Evolutionary conservation across 2,329 filamentous ascomycete genomes (phyloP), one percentile per base, ranked within the genome.

Genomic region (Helotiales sp.): DNA sequence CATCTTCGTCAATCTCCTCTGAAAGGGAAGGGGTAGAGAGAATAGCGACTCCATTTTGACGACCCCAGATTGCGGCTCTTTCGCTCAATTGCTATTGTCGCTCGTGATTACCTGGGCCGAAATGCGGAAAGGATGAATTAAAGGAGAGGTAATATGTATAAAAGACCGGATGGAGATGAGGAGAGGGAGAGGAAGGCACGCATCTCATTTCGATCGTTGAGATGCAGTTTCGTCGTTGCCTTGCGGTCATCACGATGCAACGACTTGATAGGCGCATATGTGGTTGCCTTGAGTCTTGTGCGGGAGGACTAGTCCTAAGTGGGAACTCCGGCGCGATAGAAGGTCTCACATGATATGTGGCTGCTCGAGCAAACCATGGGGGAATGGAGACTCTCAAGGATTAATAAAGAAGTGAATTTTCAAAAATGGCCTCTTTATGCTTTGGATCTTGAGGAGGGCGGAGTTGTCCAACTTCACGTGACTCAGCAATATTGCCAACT

Each of bases 1-100:
- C 57, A 93, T 83, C 67, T 88, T 81, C 64, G 86, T 89, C 17
- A 91, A 79, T 54, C 84, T 81, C 59, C 82, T 79, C 71, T 85
- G 83, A 58, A 86, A 81, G 49, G 83, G 69, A 52, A 68, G 63
- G 50, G 66, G 60, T 25, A 70, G 62, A 36, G 58, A 66, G 52
- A 65, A 66, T 30, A 70, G 55, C 17, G 63, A 66, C 55, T 69
- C 67, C 68, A 71, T 71, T 54, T 44, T 59, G 52, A 25, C n/a
- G n/a, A n/a, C n/a, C n/a, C n/a, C n/a, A n/a, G n/a, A n/a, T n/a
- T n/a, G n/a, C n/a, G n/a, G n/a, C n/a, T n/a, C n/a, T n/a, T n/a
- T n/a, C n/a, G 33, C 34, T 29, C 42, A 15, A 13, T 9, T 30
- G 13, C 27, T 24, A 27, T 47, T 8, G n/a, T 15, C 27, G 12